phyloP scores from a whole-genome alignment of 2,329 filamentous ascomycete genomes.

The Penicillium polonicum region DNA sequence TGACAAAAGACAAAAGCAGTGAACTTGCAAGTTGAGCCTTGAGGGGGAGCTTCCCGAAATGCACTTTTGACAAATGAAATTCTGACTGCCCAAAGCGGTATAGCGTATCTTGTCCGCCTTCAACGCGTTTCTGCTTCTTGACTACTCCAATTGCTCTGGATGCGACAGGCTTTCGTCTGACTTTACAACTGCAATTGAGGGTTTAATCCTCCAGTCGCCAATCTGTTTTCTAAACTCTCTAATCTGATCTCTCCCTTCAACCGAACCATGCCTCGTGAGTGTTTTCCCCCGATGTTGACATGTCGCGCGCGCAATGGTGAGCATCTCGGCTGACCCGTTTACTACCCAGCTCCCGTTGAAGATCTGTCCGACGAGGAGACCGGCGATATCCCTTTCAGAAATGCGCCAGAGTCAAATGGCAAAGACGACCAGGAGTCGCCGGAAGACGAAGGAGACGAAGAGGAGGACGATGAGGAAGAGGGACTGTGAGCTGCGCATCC shows the following conservation, averaged over 20 bases:
- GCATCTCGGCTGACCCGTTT: conserved; percentile 15
- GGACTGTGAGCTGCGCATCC: conserved; percentile 33
- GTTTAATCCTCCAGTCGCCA: conserved; percentile 21
- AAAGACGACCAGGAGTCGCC: conserved; percentile 14
- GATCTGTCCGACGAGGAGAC: conserved; percentile 40
- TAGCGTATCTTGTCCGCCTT: conserved; percentile 32
- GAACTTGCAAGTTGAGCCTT: conserved; percentile 18
- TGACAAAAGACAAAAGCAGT: conserved; percentile 7
- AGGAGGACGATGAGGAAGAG: conserved; percentile 29
- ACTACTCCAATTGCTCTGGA: conserved; percentile 4
- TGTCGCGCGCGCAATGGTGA: conserved; percentile 7
- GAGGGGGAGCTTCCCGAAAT: conserved; percentile 35
- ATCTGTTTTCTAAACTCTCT: conserved; percentile 33
- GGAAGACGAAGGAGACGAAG: conserved; percentile 18
- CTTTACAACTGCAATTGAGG: conserved; percentile 7
- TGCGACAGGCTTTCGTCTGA: neutral
- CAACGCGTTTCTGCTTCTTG: conserved; percentile 25
- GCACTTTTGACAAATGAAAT: conserved; percentile 40
- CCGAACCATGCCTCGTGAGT: conserved; percentile 45
- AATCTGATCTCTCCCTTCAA: conserved; percentile 21
- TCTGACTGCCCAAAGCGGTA: conserved; percentile 38
- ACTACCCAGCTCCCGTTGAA: conserved; percentile 30
- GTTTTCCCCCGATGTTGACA: conserved; percentile 6
- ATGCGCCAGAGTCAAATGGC: conserved; percentile 25
- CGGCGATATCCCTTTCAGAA: conserved; percentile 40